Evolutionary conservation across 441 rosid species (phyloP), one percentile per base, ranked within the genome.

Genomic region (Gossypium lobatum): DNA sequence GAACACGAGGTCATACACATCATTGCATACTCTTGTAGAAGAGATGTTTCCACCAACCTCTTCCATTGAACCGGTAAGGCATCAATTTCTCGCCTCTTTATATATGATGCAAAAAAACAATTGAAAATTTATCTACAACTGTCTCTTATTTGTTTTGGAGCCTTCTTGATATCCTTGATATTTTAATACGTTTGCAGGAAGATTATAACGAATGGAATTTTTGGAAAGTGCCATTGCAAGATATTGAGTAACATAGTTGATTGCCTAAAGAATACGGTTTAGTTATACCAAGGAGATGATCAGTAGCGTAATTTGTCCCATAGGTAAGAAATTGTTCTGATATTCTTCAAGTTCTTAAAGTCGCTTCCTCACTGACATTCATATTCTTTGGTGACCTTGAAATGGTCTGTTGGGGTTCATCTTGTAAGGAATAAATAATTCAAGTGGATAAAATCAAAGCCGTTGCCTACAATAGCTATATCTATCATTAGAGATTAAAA

Each of bases 11-110:
- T 93, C 98, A 1, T 93, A 93, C 81, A 89, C 97, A 37, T 88
- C 93, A 17, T 84, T 93, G 57, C 98, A 93, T 80, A 88, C 93
- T 2, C 97, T 93, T 26, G 98, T 88, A 58, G 82, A 93, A 21
- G 97, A 89, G 85, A 93, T 93, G 93, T 93, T 93, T 59, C 93
- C 98, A 10, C 93, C 98, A 21, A 89, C 92, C 45, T 86, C 90
- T 3, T 76, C 85, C 73, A 85, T 82, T 21, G 98, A 91, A 83
- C 97, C 86, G 97, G 98, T 91, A 77, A 60, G 63, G 54, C 20
- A 5, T 66, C 46, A 8, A n/a, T 55, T 66, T 10, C 37, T 69
- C 11, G 25, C 17, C 23, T 55, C 50, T 11, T 52, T 10, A 9
- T 5, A 52, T 52, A 2, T 16, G 17, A 25, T 67, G 42, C 45